Evolutionary conservation across 2,329 filamentous ascomycete genomes (phyloP).

Genomic region (Calonectria pauciramosa): DNA sequence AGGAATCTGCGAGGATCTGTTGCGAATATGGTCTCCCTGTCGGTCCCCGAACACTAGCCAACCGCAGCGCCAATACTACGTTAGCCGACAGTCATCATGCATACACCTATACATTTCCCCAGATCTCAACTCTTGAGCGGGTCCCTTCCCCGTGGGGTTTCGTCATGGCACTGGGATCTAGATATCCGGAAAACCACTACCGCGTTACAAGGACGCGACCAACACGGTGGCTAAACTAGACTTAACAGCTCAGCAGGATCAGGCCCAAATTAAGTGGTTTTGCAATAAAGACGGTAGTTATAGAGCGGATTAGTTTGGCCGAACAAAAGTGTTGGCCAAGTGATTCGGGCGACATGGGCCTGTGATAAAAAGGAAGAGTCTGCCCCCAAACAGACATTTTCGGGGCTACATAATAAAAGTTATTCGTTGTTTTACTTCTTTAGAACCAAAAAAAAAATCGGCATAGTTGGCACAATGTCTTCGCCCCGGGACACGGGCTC

Average conservation of each 20-base stretch:
- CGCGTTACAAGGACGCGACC: constrained; percentile 13
- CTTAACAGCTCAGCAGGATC: background rate
- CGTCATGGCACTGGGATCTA: background rate
- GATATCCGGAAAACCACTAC: constrained; percentile 26
- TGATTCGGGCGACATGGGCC: background rate
- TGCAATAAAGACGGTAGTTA: background rate
- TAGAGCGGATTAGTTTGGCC: constrained; percentile 23
- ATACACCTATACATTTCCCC: background rate
- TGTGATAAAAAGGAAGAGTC: background rate
- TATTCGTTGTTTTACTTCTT: background rate
- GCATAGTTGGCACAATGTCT: background rate
- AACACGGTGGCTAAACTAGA: background rate
- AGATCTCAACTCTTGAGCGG: constrained; percentile 15
- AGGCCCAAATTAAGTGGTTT: background rate
- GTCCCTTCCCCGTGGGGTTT: constrained; percentile 26
- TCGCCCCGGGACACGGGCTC: constrained; percentile 10
- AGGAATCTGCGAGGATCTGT: background rate
- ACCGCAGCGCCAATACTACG: background rate
- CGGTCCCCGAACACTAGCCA: background rate
- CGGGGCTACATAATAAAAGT: background rate
- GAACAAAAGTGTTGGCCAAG: constrained; percentile 3
- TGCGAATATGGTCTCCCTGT: background rate
- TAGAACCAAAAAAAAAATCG: background rate
- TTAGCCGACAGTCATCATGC: background rate
- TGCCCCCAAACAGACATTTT: background rate